Conservation (phyloP, 306 rosid species). For the apple (Malus domestica) region DNA sequence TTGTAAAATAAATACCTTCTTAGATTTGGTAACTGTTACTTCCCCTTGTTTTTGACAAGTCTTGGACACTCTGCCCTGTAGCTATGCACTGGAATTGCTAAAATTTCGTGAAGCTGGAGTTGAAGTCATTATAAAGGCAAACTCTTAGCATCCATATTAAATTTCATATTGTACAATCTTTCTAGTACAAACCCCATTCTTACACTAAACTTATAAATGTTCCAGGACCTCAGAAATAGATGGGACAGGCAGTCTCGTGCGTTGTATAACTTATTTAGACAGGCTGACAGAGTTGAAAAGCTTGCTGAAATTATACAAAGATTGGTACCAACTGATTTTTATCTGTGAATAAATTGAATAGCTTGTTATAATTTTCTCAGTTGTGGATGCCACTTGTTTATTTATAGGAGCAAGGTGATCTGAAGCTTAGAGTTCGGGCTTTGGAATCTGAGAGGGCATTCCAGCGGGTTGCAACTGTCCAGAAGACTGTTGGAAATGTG, state of each 20-base stretch:
- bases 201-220: constrained; percentile 25
- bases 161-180: constrained; percentile 10
- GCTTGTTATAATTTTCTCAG: constrained; percentile 14
- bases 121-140: constrained; percentile 84
- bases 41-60: constrained; percentile 16
- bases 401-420: constrained; percentile 95
- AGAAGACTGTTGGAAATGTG: constrained; percentile 87
- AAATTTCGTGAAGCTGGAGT: constrained; percentile 95
- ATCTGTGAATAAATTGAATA: constrained; percentile 8
- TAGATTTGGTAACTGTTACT: constrained; percentile 8
- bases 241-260: constrained; percentile 90
- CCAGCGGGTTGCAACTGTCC: constrained; percentile 90
- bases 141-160: constrained; percentile 6
- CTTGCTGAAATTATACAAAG: constrained; percentile 80
- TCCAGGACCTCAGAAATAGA: constrained; percentile 75
- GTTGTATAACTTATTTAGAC: constrained; percentile 89
- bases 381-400: constrained; percentile 12
- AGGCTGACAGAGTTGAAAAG: constrained; percentile 93
- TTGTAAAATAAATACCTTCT: not conserved
- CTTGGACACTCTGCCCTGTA: constrained; percentile 35
- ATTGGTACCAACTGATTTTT: constrained; percentile 39
- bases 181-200: constrained; percentile 15
- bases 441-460: constrained; percentile 98
- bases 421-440: constrained; percentile 90
- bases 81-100: constrained; percentile 93